Percentiles rank a stretch among this genome's conserved stretches.
Evolutionary conservation across 306 rosid genomes (phyloP).

Genomic region (Amphicarpaea edgeworthii): DNA sequence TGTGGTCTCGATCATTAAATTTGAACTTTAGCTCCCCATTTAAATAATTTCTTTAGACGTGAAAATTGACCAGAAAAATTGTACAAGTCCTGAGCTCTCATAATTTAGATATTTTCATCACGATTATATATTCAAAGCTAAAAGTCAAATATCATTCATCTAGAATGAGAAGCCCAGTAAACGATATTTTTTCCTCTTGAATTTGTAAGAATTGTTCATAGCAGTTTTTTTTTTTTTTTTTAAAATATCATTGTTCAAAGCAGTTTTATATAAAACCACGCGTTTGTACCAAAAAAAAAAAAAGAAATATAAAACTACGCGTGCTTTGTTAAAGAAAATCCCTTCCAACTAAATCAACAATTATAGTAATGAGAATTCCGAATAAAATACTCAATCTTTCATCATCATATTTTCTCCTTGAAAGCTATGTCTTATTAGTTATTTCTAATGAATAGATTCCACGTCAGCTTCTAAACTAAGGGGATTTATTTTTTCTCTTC

Average conservation of each 20-base stretch:
- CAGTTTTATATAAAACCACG: background rate
- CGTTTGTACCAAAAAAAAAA: too few species aligned
- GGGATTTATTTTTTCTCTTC: background rate
- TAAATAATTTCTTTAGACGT: background rate
- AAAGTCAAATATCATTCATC: constrained; percentile 17
- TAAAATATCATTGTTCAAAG: too few species aligned
- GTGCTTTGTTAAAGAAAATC: background rate
- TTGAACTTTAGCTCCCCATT: background rate
- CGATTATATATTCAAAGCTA: background rate
- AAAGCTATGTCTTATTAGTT: background rate
- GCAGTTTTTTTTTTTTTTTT: too few species aligned
- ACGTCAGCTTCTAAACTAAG: background rate
- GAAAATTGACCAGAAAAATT: background rate
- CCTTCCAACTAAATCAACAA: background rate
- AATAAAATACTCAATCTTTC: constrained; percentile 16
- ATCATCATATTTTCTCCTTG: background rate
- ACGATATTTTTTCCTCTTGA: background rate
- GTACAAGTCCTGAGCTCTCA: background rate
- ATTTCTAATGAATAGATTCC: constrained; percentile 9
- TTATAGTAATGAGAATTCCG: background rate
- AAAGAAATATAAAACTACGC: background rate
- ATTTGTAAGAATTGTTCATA: constrained; percentile 20
- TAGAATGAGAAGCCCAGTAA: background rate
- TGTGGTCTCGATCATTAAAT: background rate
- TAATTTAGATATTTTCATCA: background rate